A percentile compares a stretch with the other conserved stretches of the same genome.
phyloP scores from a whole-genome alignment of 805 yeast genomes.

The Metschnikowia chrysomelidarum region DNA sequence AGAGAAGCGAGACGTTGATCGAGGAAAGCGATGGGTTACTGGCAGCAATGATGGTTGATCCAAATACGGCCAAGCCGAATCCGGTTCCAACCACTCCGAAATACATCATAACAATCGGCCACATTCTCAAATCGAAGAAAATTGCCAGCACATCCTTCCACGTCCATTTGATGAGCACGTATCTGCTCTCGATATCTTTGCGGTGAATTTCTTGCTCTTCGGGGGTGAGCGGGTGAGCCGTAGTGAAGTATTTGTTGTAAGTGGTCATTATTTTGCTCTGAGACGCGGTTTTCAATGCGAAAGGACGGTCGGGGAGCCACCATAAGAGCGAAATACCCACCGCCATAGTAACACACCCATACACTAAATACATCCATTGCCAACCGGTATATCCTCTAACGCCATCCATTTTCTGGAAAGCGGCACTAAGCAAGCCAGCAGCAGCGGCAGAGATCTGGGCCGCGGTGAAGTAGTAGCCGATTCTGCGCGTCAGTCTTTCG shows the following conservation, averaged over 20 bases:
- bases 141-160: slow-evolving; percentile 55
- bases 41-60: slow-evolving; percentile 68
- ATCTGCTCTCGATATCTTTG: slow-evolving; percentile 56
- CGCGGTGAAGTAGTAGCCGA: slow-evolving; percentile 88
- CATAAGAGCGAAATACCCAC: slow-evolving; percentile 65
- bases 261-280: slow-evolving; percentile 17
- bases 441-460: slow-evolving; percentile 91
- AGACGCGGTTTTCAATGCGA: slow-evolving; percentile 13
- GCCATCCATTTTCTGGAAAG: slow-evolving; percentile 81
- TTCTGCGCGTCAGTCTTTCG: slow-evolving; percentile 69
- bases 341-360: slow-evolving; percentile 65
- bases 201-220: slow-evolving; percentile 57
- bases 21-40: slow-evolving; percentile 63
- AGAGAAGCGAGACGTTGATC: slow-evolving; percentile 68
- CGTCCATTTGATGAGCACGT: slow-evolving; percentile 51
- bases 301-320: slow-evolving; percentile 87
- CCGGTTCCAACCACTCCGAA: slow-evolving; percentile 95
- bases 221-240: slow-evolving; percentile 49
- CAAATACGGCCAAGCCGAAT: slow-evolving; percentile 79
- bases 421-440: slow-evolving; percentile 84
- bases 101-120: slow-evolving; percentile 85
- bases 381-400: slow-evolving; percentile 70
- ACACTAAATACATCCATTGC: slow-evolving; percentile 82
- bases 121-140: slow-evolving; percentile 60
- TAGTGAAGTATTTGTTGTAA: slow-evolving; percentile 28